Percentiles rank a stretch among this genome's conserved stretches.
phyloP scores from a whole-genome alignment of 257 asterid genomes.

The Rehmannia glutinosa region DNA sequence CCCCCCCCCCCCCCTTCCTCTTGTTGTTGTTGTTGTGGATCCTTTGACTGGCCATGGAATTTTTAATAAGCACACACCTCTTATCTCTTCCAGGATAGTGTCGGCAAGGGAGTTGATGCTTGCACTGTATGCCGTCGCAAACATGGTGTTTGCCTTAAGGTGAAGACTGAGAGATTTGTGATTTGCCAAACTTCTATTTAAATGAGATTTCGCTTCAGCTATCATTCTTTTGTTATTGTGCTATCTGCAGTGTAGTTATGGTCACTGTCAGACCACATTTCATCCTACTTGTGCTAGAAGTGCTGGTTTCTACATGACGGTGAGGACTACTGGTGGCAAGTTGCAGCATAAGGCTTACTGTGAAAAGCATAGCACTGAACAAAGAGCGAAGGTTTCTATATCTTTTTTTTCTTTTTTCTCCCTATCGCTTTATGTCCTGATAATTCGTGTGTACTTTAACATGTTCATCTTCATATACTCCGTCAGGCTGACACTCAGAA shows the following conservation, averaged over 20 bases:
- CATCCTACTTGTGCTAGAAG: slow-evolving; percentile 98
- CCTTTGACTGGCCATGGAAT: not conserved
- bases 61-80: slow-evolving; percentile 5
- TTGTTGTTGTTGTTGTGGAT: not conserved
- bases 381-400: slow-evolving; percentile 75
- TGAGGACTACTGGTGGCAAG: slow-evolving; percentile 74
- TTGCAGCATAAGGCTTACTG: slow-evolving; percentile 96
- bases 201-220: not conserved
- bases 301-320: slow-evolving; percentile 84
- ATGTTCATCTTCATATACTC: slow-evolving; percentile 6
- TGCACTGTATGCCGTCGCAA: slow-evolving; percentile 72
- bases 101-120: slow-evolving; percentile 57
- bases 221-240: slow-evolving; percentile 21
- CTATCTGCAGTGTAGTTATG: slow-evolving; percentile 79
- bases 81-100: slow-evolving; percentile 49
- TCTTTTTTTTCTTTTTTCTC: slow-evolving; percentile 4
- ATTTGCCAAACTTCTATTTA: not conserved
- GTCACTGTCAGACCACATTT: slow-evolving; percentile 88
- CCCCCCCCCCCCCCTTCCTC: no score
- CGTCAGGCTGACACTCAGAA: slow-evolving; percentile 75
- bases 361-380: slow-evolving; percentile 85
- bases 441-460: not conserved
- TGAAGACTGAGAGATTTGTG: slow-evolving; percentile 21
- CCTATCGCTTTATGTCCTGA: not conserved
- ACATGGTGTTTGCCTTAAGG: slow-evolving; percentile 97